phyloP scores from a whole-genome alignment of 805 yeast species.

The Hanseniaspora vineae region DNA sequence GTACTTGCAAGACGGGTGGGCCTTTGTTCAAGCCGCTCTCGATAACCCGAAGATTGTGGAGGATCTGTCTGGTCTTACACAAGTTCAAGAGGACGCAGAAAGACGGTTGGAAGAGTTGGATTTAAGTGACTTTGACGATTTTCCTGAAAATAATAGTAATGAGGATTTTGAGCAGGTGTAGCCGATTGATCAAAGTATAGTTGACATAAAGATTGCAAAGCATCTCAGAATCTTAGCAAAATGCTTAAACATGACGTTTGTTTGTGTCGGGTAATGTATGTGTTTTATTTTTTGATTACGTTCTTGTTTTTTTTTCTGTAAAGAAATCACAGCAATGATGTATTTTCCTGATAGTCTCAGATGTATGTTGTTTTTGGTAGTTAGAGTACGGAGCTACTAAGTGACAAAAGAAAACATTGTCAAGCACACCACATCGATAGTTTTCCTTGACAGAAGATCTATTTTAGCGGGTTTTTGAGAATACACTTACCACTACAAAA shows the following conservation, averaged over 20 bases:
- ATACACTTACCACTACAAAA: neutral
- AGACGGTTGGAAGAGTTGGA: conserved; percentile 19
- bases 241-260: too few relatives aligned
- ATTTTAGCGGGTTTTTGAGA: neutral
- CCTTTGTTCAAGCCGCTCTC: conserved; percentile 61
- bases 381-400: too few relatives aligned
- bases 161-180: too few relatives aligned
- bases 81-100: conserved; percentile 63
- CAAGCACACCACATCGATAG: too few relatives aligned
- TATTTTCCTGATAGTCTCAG: too few relatives aligned
- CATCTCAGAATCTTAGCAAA: too few relatives aligned
- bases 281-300: neutral
- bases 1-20: conserved; percentile 56
- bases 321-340: neutral
- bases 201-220: too few relatives aligned
- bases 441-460: too few relatives aligned
- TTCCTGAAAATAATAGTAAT: too few relatives aligned
- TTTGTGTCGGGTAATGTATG: neutral
- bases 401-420: too few relatives aligned
- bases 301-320: neutral
- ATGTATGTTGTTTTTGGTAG: too few relatives aligned
- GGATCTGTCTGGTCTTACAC: conserved; percentile 62
- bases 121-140: conserved; percentile 15
- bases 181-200: too few relatives aligned
- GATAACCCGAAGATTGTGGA: conserved; percentile 57